Conservation (phyloP, 208 protist genomes). For the Crithidia mellificae region DNA sequence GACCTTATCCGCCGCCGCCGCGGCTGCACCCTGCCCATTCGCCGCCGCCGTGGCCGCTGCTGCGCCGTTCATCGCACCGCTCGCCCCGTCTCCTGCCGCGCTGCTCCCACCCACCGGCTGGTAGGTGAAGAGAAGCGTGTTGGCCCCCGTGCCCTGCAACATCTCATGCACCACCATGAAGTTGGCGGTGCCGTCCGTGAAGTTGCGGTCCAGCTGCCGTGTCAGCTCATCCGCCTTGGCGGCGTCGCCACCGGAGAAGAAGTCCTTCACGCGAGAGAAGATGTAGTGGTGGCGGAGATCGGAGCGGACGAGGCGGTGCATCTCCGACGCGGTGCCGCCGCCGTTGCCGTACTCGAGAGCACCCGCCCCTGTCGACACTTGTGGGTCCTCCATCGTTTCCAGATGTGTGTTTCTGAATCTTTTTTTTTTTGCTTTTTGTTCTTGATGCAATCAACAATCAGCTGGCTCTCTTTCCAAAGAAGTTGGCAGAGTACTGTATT, state of each 20-base stretch:
- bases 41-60: constrained; percentile 1
- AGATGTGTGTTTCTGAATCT: no score
- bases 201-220: constrained; percentile 68
- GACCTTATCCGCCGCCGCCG: neutral
- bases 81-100: constrained; percentile 23
- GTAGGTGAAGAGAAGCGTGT: constrained; percentile 85
- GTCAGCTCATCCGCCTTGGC: constrained; percentile 62
- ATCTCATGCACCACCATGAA: constrained; percentile 88
- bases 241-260: constrained; percentile 78
- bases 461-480: no score
- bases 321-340: constrained; percentile 1
- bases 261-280: constrained; percentile 87
- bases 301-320: constrained; percentile 46
- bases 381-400: constrained; percentile 15
- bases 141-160: constrained; percentile 76
- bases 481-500: no score
- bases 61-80: no score
- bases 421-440: no score
- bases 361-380: neutral
- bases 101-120: constrained; percentile 39
- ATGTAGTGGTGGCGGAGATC: constrained; percentile 87
- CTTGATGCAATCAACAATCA: no score
- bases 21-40: neutral
- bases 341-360: constrained; percentile 1
- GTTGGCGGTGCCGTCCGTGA: constrained; percentile 81